Conservation (phyloP, 1,139 yeast species). For the Spencermartinsiella ligniputridi region DNA sequence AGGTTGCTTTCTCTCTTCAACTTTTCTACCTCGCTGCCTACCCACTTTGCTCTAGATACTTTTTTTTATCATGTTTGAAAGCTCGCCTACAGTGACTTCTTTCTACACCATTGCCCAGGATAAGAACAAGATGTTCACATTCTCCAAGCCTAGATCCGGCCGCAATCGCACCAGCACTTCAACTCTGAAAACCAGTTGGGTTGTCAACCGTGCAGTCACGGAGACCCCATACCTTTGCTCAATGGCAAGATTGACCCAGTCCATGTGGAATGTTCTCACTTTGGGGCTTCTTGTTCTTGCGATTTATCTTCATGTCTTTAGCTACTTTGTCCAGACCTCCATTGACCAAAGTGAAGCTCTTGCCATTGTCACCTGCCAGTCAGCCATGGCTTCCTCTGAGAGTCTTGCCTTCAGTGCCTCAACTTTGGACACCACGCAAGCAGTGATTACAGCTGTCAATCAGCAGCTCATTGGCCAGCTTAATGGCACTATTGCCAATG, state of each 20-base stretch:
- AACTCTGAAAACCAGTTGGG: conserved; percentile 5
- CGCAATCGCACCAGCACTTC: conserved; percentile 1
- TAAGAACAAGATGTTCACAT: conserved; percentile 7
- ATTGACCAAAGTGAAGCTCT: conserved; percentile 3
- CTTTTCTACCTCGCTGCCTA: too few relatives aligned
- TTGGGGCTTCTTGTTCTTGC: conserved; percentile 17
- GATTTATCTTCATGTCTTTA: conserved; percentile 15
- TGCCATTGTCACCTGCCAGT: not conserved
- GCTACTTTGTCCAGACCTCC: not conserved
- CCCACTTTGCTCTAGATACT: too few relatives aligned
- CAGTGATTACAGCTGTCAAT: conserved; percentile 4
- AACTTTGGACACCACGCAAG: not conserved
- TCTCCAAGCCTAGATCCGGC: not conserved
- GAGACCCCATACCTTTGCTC: conserved; percentile 23
- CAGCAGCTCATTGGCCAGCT: conserved; percentile 3
- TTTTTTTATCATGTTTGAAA: too few relatives aligned
- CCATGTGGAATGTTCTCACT: conserved; percentile 17
- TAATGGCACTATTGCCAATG: conserved; percentile 11
- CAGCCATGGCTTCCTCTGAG: not conserved
- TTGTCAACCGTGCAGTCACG: conserved; percentile 14
- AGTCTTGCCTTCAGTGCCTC: not conserved
- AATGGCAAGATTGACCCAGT: conserved; percentile 17
- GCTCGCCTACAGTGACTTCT: conserved; percentile 21
- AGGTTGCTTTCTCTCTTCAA: too few relatives aligned
- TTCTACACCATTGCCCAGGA: conserved; percentile 22